Evolutionary conservation across 352 stramenopile species (phyloP), one percentile per base, ranked within the genome.

Genomic region (Pseudoperonospora humuli): DNA sequence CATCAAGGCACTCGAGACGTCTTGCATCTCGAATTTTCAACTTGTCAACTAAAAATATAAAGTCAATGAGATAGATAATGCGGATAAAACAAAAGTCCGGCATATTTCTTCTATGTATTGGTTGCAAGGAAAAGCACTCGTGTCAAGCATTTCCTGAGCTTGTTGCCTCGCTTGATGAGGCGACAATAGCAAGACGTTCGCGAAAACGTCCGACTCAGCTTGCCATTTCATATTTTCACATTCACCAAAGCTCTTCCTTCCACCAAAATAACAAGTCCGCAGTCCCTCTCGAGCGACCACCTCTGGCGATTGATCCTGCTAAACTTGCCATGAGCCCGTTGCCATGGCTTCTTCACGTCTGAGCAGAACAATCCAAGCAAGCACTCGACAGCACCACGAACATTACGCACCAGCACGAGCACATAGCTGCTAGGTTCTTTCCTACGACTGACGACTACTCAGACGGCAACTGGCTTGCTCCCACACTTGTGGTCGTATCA

Each of bases 191-290:
- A 32, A 43, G 49, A 50, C 23, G 39, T 45, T 39, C 41, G 50
- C 43, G 50, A 39, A 45, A 56, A 62, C 45, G 37, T 59, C 39
- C 33, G 35, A 56, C 26, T 50, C 14, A 23, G 25, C 39, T 49
- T 62, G 50, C 47, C 54, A 59, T 54, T 63, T 69, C 55, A 56
- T 66, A 65, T 65, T 69, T 67, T 69, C 60, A 69, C 60, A 65
- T 56, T 53, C 53, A 64, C 48, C 58, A 64, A 53, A 49, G 39
- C 42, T 52, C 32, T 47, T 47, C 41, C 29, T 58, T 31, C 41
- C 55, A 56, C 45, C 41, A 59, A 62, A 65, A 67, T 54, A 67
- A 67, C 47, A 66, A 59, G 40, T 59, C 33, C 43, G 48, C 36
- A 43, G 46, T 50, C 39, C 34, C 39, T 40, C 35, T 45, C 40